phyloP scores from a whole-genome alignment of 176 grass and related monocot genomes.

The Dendrocalamus sinicus region DNA sequence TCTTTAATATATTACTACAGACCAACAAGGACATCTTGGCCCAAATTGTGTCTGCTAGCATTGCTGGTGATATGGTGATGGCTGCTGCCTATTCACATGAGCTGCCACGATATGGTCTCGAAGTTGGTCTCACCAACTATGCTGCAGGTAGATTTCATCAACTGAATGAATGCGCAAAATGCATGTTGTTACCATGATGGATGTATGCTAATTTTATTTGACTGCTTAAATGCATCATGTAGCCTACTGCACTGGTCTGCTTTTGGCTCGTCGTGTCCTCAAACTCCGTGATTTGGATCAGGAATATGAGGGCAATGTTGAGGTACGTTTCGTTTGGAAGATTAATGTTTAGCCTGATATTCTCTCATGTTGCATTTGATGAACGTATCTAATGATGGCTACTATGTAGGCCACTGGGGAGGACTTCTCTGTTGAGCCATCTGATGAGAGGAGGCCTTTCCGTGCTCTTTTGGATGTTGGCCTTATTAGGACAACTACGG shows the following conservation, averaged over 20 bases:
- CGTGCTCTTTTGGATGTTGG: conserved; percentile 85
- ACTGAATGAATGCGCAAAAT: background rate
- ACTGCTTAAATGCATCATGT: background rate
- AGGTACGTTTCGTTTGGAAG: conserved; percentile 37
- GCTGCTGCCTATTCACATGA: conserved; percentile 86
- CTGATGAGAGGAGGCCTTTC: conserved; percentile 83
- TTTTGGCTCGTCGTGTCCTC: conserved; percentile 78
- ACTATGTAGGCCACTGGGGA: conserved; percentile 71
- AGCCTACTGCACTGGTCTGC: conserved; percentile 88
- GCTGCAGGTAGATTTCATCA: conserved; percentile 54
- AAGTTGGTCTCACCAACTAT: conserved; percentile 87
- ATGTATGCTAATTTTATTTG: background rate
- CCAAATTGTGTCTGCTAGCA: conserved; percentile 60
- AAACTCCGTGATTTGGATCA: conserved; percentile 65
- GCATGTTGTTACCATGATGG: background rate
- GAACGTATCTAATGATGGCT: background rate
- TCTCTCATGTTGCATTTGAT: background rate
- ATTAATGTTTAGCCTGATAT: background rate
- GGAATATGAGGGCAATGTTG: conserved; percentile 82
- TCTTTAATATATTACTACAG: conserved; percentile 33
- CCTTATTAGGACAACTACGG: conserved; percentile 77
- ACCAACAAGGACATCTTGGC: conserved; percentile 80
- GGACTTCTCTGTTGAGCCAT: conserved; percentile 78
- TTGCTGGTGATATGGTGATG: conserved; percentile 48
- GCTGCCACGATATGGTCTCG: conserved; percentile 70